Conservation (phyloP, 1,284 basidiomycete species). For the Cryptococcus sp. region DNA sequence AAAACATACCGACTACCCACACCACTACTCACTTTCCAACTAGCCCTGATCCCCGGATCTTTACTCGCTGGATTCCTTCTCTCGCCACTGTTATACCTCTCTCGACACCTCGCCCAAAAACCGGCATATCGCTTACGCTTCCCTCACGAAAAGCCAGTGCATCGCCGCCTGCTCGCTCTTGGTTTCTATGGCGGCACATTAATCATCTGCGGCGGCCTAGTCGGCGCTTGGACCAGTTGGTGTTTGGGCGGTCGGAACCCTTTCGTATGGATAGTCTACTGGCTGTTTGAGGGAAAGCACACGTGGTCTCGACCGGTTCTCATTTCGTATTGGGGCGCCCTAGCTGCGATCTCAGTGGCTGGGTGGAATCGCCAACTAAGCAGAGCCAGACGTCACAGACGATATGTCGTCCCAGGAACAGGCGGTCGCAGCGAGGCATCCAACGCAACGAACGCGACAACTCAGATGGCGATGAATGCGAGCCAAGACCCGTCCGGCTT, state of each 20-base stretch:
- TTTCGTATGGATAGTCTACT: slow-evolving; percentile 81
- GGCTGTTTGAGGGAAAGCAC: slow-evolving; percentile 70
- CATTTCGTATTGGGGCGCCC: slow-evolving; percentile 78
- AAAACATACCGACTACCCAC: slow-evolving; percentile 92
- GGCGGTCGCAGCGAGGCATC: slow-evolving; percentile 3
- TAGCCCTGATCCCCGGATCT: slow-evolving; percentile 89
- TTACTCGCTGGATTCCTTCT: slow-evolving; percentile 89
- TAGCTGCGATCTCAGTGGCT: slow-evolving; percentile 80
- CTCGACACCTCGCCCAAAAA: slow-evolving; percentile 86
- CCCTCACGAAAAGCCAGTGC: slow-evolving; percentile 81
- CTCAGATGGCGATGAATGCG: neutral
- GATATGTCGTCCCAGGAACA: slow-evolving; percentile 38
- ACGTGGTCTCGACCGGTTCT: slow-evolving; percentile 82
- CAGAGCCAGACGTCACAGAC: slow-evolving; percentile 65
- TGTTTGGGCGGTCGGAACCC: slow-evolving; percentile 80
- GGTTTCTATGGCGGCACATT: slow-evolving; percentile 80
- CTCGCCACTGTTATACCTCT: slow-evolving; percentile 90
- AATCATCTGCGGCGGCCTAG: slow-evolving; percentile 77
- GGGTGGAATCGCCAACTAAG: slow-evolving; percentile 89
- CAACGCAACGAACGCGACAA: neutral
- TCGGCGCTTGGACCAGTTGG: slow-evolving; percentile 92
- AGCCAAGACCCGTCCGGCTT: slow-evolving; percentile 6
- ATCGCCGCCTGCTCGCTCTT: slow-evolving; percentile 79
- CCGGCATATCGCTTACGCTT: slow-evolving; percentile 86
- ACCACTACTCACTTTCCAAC: slow-evolving; percentile 86